phyloP scores from a whole-genome alignment of 2,329 filamentous ascomycete species.

The Arachnopeziza araneosa region DNA sequence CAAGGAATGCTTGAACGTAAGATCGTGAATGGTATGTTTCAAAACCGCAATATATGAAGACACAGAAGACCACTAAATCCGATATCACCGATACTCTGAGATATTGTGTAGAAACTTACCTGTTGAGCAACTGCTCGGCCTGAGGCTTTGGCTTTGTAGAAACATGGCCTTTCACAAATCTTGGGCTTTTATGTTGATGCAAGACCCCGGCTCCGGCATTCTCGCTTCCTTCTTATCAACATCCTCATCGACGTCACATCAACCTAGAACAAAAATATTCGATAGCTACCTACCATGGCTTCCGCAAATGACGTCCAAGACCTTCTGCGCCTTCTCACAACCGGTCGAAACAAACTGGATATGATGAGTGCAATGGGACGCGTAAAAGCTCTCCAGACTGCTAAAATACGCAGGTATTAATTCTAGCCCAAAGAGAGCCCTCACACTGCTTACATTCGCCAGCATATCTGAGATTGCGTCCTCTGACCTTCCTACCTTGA shows the following conservation, averaged over 20 bases:
- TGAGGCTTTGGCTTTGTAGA: no score
- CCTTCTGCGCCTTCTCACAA: slow-evolving; percentile 53
- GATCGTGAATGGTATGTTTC: no score
- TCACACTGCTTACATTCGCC: slow-evolving; percentile 1
- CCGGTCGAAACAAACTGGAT: slow-evolving; percentile 46
- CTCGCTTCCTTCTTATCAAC: not conserved
- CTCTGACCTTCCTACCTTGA: slow-evolving; percentile 19
- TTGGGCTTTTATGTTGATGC: no score
- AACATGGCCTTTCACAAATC: no score
- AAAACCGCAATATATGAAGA: no score
- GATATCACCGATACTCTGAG: no score
- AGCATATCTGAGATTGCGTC: slow-evolving; percentile 28
- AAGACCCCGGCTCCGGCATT: slow-evolving; percentile 22
- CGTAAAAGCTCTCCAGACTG: slow-evolving; percentile 51
- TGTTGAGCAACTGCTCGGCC: no score
- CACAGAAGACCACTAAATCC: no score
- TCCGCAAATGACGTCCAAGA: slow-evolving; percentile 56
- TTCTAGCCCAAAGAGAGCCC: slow-evolving; percentile 5
- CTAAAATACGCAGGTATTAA: slow-evolving; percentile 48
- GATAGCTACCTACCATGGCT: slow-evolving; percentile 36
- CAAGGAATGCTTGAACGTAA: no score
- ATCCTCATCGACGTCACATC: not conserved
- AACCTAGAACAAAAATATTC: not conserved
- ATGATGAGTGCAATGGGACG: slow-evolving; percentile 55
- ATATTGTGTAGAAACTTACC: no score